Evolutionary conservation across 805 yeast species (phyloP).

Genomic region (Pichia insulana): DNA sequence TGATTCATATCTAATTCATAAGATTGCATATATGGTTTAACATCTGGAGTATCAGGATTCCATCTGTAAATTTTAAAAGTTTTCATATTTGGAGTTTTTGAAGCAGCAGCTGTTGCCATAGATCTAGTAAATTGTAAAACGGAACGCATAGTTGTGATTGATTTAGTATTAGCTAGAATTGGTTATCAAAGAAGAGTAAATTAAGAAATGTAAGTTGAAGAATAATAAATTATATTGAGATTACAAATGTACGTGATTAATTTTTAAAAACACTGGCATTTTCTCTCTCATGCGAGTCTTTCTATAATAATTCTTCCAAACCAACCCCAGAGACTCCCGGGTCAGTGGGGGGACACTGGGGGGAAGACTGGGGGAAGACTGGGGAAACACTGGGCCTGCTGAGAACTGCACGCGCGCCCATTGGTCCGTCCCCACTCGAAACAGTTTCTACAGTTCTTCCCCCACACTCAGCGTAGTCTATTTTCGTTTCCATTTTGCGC

Average conservation of each 20-base stretch:
- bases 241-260: too few species aligned
- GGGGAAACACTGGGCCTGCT: background rate
- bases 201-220: too few species aligned
- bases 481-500: background rate
- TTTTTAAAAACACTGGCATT: too few species aligned
- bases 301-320: too few species aligned
- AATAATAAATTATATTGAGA: too few species aligned
- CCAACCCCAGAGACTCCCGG: background rate
- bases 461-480: background rate
- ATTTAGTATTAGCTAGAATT: too few species aligned
- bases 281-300: too few species aligned
- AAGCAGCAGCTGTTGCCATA: slow-evolving; percentile 49
- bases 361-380: background rate
- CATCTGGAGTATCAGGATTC: slow-evolving; percentile 95
- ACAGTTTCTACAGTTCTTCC: background rate
- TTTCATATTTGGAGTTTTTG: slow-evolving; percentile 57
- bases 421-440: background rate
- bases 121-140: slow-evolving; percentile 14
- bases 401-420: slow-evolving; percentile 1
- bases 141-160: slow-evolving; percentile 2
- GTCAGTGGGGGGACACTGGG: background rate
- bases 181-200: too few species aligned
- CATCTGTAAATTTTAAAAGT: slow-evolving; percentile 92
- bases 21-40: slow-evolving; percentile 77
- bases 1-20: slow-evolving; percentile 80